phyloP scores from a whole-genome alignment of 1,284 basidiomycete species.

The Fomes fomentarius region DNA sequence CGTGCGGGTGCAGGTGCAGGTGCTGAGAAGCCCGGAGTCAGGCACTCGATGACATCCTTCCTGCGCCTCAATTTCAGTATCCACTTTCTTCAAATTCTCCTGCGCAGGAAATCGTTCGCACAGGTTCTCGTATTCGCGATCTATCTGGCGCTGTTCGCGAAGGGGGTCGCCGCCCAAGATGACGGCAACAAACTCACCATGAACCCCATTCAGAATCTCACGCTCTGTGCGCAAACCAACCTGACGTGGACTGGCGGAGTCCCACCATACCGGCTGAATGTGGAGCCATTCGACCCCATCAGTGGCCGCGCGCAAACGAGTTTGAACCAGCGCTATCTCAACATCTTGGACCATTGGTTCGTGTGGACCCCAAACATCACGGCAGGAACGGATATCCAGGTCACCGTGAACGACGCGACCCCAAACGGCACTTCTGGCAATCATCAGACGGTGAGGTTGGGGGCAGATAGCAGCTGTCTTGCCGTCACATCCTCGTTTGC shows the following conservation, averaged over 20 bases:
- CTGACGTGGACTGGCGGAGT: constrained; percentile 6
- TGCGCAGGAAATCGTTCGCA: no score
- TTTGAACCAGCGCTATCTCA: not conserved
- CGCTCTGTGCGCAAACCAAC: not conserved
- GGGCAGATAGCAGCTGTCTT: constrained; percentile 2
- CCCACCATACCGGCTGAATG: constrained; percentile 2
- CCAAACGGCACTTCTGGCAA: not conserved
- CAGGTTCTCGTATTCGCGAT: no score
- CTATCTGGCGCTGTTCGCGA: not conserved
- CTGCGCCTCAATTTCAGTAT: no score
- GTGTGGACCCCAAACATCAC: constrained; percentile 4
- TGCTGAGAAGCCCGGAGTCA: not conserved
- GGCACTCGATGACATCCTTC: not conserved
- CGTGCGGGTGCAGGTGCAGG: not conserved
- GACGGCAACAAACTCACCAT: not conserved
- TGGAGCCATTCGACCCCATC: not conserved
- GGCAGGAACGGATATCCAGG: not conserved
- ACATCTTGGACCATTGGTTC: not conserved
- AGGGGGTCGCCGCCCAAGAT: not conserved
- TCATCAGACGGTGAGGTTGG: not conserved
- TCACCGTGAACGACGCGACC: not conserved
- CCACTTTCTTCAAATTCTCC: no score
- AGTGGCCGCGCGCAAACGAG: not conserved
- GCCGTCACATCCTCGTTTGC: not conserved
- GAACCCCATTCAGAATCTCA: not conserved